These are phyloP conservation scores for Saccharum hybrid DNA, from an alignment of 202 grass and related monocot species.

Conservation along the genomic window DNA sequence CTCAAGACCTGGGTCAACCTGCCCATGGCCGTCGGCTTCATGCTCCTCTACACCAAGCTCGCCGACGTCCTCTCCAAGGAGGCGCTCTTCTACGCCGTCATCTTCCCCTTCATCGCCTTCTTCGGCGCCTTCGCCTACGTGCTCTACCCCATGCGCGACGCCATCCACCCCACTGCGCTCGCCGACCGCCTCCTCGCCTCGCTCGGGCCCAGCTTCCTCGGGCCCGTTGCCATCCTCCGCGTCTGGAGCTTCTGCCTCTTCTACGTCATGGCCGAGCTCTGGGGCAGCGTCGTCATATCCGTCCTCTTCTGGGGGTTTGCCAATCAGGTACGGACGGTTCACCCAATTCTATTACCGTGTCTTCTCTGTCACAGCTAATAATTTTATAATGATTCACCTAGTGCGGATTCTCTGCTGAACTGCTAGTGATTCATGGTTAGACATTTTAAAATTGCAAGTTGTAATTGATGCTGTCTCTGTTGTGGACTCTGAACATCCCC, in stretches of 20 bases:
- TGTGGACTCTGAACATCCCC: neutral
- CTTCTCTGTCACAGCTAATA: neutral
- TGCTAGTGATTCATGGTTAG: neutral
- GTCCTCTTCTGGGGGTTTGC: constrained; percentile 97
- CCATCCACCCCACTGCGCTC: constrained; percentile 84
- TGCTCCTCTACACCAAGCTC: constrained; percentile 97
- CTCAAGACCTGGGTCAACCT: constrained; percentile 99
- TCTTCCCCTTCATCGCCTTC: constrained; percentile 94
- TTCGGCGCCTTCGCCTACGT: constrained; percentile 80
- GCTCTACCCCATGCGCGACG: constrained; percentile 82
- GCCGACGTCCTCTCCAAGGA: constrained; percentile 85
- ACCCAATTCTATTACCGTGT: neutral
- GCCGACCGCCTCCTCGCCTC: constrained; percentile 66
- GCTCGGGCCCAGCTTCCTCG: constrained; percentile 84
- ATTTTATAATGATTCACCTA: neutral
- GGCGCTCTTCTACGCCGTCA: constrained; percentile 93
- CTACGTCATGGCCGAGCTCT: constrained; percentile 96
- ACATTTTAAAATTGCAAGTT: neutral
- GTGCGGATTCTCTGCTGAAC: constrained; percentile 4
- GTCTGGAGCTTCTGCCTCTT: constrained; percentile 98
- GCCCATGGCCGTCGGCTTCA: constrained; percentile 96
- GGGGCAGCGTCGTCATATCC: constrained; percentile 95
- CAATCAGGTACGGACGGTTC: constrained; percentile 66
- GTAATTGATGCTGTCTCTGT: constrained; percentile 4
- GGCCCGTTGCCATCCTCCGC: constrained; percentile 83